Conservation (phyloP, 768 basidiomycete genomes). For the Termitomyces bulborhizus region DNA sequence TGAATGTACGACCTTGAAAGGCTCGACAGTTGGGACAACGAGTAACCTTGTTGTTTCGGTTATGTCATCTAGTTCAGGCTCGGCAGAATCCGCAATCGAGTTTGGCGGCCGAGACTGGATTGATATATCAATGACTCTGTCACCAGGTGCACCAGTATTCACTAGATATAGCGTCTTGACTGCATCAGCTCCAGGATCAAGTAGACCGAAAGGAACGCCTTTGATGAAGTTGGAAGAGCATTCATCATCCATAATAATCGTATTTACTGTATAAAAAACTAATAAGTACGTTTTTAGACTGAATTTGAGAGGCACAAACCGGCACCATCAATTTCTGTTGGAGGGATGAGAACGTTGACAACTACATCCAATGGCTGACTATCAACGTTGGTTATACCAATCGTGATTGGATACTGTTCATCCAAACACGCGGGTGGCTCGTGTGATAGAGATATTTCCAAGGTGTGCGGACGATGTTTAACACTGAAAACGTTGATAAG, state of each 20-base stretch:
- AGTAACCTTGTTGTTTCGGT: constrained; percentile 68
- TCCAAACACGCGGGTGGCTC: constrained; percentile 69
- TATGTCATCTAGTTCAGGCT: constrained; percentile 23
- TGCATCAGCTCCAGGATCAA: constrained; percentile 51
- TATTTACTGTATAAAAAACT: constrained; percentile 37
- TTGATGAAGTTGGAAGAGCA: constrained; percentile 71
- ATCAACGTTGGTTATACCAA: constrained; percentile 71
- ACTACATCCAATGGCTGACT: constrained; percentile 59
- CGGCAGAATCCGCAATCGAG: constrained; percentile 21
- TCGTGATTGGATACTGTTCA: constrained; percentile 69
- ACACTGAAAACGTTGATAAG: constrained; percentile 34
- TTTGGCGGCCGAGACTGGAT: constrained; percentile 50
- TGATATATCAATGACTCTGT: constrained; percentile 77
- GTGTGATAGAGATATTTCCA: constrained; percentile 53
- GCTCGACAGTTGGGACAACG: constrained; percentile 56
- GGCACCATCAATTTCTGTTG: constrained; percentile 67
- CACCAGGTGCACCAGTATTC: constrained; percentile 57
- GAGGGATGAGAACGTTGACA: constrained; percentile 76
- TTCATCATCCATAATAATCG: constrained; percentile 54
- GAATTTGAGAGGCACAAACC: constrained; percentile 35
- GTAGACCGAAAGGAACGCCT: constrained; percentile 57
- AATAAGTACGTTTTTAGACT: neutral
- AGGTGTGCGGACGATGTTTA: constrained; percentile 52
- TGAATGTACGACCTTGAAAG: constrained; percentile 49
- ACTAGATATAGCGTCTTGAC: constrained; percentile 60